phyloP scores from a whole-genome alignment of 169 alveolate species.

The Cystoisospora suis region DNA sequence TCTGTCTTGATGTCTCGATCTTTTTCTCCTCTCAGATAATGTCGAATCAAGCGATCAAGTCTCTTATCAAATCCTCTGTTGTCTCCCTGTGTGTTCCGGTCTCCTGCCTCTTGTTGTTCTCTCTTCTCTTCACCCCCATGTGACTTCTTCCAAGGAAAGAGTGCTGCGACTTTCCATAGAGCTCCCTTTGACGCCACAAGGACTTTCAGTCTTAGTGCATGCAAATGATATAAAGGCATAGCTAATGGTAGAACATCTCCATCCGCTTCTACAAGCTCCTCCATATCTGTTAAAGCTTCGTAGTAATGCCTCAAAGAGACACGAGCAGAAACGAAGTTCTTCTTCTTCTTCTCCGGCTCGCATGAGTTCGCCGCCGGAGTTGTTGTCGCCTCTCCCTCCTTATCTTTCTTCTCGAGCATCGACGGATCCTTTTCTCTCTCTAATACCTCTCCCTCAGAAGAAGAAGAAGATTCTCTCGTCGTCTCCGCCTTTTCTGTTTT shows the following conservation, averaged over 20 bases:
- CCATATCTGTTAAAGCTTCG: conserved; percentile 35
- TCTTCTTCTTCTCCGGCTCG: too few relatives aligned
- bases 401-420: not conserved
- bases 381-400: too few relatives aligned
- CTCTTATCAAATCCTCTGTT: not conserved
- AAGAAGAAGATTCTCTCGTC: not conserved
- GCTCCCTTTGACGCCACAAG: conserved; percentile 53
- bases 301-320: conserved; percentile 47
- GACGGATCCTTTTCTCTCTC: too few relatives aligned
- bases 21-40: not conserved
- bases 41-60: not conserved
- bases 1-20: not conserved
- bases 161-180: conserved; percentile 60
- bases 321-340: conserved; percentile 33
- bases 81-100: not conserved
- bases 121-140: conserved; percentile 13
- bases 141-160: conserved; percentile 49
- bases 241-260: conserved; percentile 59
- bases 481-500: not conserved
- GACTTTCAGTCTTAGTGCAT: conserved; percentile 46
- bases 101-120: not conserved
- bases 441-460: too few relatives aligned
- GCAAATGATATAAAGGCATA: conserved; percentile 49
- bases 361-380: too few relatives aligned
- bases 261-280: conserved; percentile 56